Percentiles rank a stretch among this genome's conserved stretches.
Evolutionary conservation across 345 rosid species (phyloP).

Genomic region (Salix purpurea): DNA sequence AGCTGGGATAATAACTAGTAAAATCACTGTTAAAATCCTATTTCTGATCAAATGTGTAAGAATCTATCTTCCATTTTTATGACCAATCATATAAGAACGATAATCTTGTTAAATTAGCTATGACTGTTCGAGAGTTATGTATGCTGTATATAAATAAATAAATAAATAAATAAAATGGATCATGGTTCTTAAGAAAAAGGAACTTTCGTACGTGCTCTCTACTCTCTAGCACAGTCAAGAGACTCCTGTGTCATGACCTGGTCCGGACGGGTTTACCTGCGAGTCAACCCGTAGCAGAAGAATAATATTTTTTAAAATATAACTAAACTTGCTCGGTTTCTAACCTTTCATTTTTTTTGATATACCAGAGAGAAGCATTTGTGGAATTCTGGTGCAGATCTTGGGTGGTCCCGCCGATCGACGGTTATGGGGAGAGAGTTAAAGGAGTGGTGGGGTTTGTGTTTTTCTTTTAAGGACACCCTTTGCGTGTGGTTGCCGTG

Average conservation of each 20-base stretch:
- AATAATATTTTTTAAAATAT: too few species aligned
- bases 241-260: too few species aligned
- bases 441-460: background rate
- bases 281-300: too few species aligned
- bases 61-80: background rate
- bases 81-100: background rate
- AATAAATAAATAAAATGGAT: too few species aligned
- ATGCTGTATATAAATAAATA: too few species aligned
- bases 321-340: too few species aligned
- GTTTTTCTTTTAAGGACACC: constrained; percentile 13
- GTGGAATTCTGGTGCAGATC: constrained; percentile 20
- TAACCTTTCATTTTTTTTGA: too few species aligned
- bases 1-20: background rate
- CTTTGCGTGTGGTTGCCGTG: constrained; percentile 22
- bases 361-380: background rate
- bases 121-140: too few species aligned
- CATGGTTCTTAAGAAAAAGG: too few species aligned
- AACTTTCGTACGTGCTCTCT: too few species aligned
- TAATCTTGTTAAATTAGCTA: background rate
- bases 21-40: background rate
- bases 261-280: too few species aligned
- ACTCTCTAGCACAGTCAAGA: too few species aligned
- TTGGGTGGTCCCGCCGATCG: constrained; percentile 25
- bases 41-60: background rate
- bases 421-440: background rate